Evolutionary conservation across 805 yeast genomes (phyloP).

Genomic region (Priceomyces melissophilus): DNA sequence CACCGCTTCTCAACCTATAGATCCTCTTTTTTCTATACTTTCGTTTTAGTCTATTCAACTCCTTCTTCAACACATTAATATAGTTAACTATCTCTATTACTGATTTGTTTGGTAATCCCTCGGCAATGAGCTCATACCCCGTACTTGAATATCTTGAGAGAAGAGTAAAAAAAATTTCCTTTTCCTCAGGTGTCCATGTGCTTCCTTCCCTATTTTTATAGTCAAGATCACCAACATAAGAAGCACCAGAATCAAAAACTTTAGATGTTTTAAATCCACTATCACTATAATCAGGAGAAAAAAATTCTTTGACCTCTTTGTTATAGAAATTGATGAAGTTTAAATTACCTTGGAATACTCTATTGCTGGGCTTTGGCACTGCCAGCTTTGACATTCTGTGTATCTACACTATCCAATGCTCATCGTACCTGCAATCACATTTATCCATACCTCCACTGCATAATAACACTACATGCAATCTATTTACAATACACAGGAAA

Average conservation of each 20-base stretch:
- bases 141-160: conserved; percentile 50
- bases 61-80: conserved; percentile 35
- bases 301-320: conserved; percentile 21
- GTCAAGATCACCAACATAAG: conserved; percentile 9
- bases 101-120: conserved; percentile 40
- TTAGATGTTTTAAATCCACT: conserved; percentile 8
- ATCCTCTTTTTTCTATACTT: conserved; percentile 5
- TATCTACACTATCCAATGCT: neutral
- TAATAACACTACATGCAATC: no score
- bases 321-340: conserved; percentile 27
- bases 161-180: conserved; percentile 48
- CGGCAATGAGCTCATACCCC: conserved; percentile 38
- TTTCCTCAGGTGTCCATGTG: conserved; percentile 47
- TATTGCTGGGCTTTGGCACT: conserved; percentile 3
- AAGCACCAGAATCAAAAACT: conserved; percentile 12
- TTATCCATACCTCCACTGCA: no score
- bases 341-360: conserved; percentile 25
- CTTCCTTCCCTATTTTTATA: conserved; percentile 22
- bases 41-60: conserved; percentile 21
- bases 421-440: neutral
- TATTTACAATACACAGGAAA: no score
- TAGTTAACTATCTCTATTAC: conserved; percentile 43
- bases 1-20: conserved; percentile 1
- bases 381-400: conserved; percentile 2
- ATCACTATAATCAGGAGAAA: conserved; percentile 7